Evolutionary conservation across 208 protist species (phyloP), one percentile per base, ranked within the genome.

Genomic region (Trypanosoma melophagium): DNA sequence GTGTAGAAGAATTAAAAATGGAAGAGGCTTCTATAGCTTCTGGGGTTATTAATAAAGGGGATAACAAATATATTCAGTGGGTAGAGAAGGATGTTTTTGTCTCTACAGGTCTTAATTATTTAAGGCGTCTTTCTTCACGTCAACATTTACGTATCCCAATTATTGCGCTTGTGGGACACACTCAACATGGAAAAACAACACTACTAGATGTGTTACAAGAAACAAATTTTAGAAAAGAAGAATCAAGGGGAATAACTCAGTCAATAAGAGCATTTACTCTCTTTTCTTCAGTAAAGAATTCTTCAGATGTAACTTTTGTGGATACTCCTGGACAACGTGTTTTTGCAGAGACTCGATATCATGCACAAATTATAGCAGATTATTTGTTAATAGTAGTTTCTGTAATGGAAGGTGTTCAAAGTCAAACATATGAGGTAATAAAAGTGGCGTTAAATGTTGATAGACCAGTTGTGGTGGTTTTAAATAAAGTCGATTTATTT

Each of bases 101-200:
- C 0, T 87, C 83, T 22, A 89, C 82, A 13, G 90, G 90, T 19
- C 56, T 71, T 19, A 66, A 58, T 28, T 96, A 91, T 61, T 61
- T 94, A 9, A 60, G 69, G 44, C 78, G 79, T 40, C 35, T 87
- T 58, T 77, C 60, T 65, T 17, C 57, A n/a, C 60, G 24, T 14
- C 42, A 49, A 60, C 75, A 72, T 62, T 53, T 19, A 14, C 80
- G 89, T n/a, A 84, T 86, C 45, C 91, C 91, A 42, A 69, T 96
- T 17, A 86, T 91, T 35, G 79, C 80, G 56, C 70, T 96, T 25
- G 56, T 96, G 63, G 94, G 94, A 0, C 91, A 97, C 63, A 76
- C 77, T 9, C 81, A 90, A 60, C 90, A 96, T 68, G 94, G 94
- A 44, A 97, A 97, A 63, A 97, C 94, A 38, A 88, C 90, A 7